Percentiles rank a stretch among this genome's conserved stretches.
phyloP scores from a whole-genome alignment of 2,329 filamentous ascomycete species.

The Phyllosticta citrichinensis region DNA sequence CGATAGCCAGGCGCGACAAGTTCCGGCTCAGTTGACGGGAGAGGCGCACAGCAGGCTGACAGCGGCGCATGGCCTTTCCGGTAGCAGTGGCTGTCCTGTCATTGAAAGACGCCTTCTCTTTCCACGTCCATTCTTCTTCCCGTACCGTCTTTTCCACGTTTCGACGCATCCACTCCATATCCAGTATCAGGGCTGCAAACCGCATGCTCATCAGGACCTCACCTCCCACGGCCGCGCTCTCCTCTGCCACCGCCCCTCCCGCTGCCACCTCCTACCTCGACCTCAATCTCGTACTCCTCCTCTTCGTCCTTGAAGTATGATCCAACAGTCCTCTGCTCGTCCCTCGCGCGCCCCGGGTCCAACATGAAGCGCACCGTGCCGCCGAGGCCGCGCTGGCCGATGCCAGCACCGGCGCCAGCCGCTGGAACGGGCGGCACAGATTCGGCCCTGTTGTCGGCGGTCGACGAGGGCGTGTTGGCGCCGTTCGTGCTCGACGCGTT shows the following conservation, averaged over 20 bases:
- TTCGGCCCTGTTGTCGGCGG: conserved; percentile 13
- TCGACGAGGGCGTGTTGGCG: conserved; percentile 23
- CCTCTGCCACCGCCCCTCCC: conserved; percentile 1
- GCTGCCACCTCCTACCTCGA: conserved; percentile 43
- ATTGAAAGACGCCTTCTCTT: not conserved
- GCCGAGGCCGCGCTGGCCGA: conserved; percentile 42
- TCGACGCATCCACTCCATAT: not conserved
- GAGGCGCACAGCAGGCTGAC: too few species aligned
- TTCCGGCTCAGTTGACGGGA: too few species aligned
- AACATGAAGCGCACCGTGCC: conserved; percentile 86
- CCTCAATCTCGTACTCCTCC: conserved; percentile 67
- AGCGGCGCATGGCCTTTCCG: too few species aligned
- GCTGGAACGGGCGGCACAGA: conserved; percentile 12
- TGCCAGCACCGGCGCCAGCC: conserved; percentile 28
- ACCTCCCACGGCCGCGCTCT: not conserved
- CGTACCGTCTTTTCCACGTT: conserved; percentile 6
- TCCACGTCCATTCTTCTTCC: conserved; percentile 12
- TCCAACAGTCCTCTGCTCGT: conserved; percentile 58
- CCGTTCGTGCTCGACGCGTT: not conserved
- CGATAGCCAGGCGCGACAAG: too few species aligned
- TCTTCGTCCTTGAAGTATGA: conserved; percentile 64
- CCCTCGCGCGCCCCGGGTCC: conserved; percentile 62
- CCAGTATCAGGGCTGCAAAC: conserved; percentile 7
- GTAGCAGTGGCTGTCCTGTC: not conserved
- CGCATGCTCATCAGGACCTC: not conserved